phyloP scores from a whole-genome alignment of 2,329 filamentous ascomycete genomes.

The Aspergillus ochraceoroseus region DNA sequence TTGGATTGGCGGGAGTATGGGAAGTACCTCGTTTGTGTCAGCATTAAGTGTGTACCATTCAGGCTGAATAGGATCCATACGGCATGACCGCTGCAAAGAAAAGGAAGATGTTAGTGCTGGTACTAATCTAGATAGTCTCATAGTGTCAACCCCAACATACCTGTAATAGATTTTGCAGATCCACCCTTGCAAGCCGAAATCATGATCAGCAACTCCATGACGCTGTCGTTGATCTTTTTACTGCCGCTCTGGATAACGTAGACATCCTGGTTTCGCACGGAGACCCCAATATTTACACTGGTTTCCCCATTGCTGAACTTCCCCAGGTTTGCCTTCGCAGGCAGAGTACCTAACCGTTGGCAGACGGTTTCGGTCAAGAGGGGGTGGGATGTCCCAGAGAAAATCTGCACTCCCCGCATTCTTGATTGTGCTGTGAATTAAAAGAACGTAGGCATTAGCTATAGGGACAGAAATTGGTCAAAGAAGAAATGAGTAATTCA shows the following conservation, averaged over 20 bases:
- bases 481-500: slow-evolving; percentile 11
- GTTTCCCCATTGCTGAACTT: slow-evolving; percentile 69
- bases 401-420: slow-evolving; percentile 65
- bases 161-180: slow-evolving; percentile 92
- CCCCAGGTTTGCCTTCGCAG: slow-evolving; percentile 56
- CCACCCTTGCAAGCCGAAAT: slow-evolving; percentile 97
- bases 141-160: slow-evolving; percentile 61
- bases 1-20: slow-evolving; percentile 99
- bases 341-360: slow-evolving; percentile 58
- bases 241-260: slow-evolving; percentile 98
- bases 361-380: slow-evolving; percentile 61
- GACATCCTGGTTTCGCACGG: slow-evolving; percentile 94
- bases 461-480: slow-evolving; percentile 11
- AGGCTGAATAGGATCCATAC: slow-evolving; percentile 39
- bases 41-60: slow-evolving; percentile 30
- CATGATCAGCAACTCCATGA: slow-evolving; percentile 99
- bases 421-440: slow-evolving; percentile 21
- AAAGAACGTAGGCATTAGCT: slow-evolving; percentile 18
- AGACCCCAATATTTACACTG: slow-evolving; percentile 61
- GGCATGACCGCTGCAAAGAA: slow-evolving; percentile 42
- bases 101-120: slow-evolving; percentile 9
- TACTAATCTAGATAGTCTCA: slow-evolving; percentile 1
- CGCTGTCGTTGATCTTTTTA: slow-evolving; percentile 92
- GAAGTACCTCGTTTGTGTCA: slow-evolving; percentile 62
- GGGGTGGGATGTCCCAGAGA: slow-evolving; percentile 62